These are phyloP conservation scores for Gaultheria prostrata DNA, from an alignment of 148 eudicot genomes.

Conservation along the genomic window DNA sequence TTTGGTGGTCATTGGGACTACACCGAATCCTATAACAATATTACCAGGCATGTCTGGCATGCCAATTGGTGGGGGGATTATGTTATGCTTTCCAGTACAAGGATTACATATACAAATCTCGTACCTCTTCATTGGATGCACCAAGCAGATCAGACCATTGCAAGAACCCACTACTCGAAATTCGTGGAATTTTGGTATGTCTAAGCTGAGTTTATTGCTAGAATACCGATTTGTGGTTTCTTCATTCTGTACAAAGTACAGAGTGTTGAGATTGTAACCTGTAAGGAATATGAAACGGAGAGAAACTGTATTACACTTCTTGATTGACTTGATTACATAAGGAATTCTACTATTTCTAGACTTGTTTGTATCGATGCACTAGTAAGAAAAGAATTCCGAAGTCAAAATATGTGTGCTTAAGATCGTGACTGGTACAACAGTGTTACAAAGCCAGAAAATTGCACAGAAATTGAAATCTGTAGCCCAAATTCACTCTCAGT, in stretches of 20 bases:
- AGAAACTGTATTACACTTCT: not conserved
- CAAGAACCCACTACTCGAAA: constrained; percentile 1
- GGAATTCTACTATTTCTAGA: not conserved
- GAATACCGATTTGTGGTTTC: not conserved
- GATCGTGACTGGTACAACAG: too few species aligned
- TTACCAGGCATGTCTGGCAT: not conserved
- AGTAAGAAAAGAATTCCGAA: not conserved
- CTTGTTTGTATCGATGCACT: not conserved
- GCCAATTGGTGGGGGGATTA: not conserved
- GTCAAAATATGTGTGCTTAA: not conserved
- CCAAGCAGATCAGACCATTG: constrained; percentile 2
- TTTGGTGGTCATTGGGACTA: not conserved
- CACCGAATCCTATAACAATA: not conserved
- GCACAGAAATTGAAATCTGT: too few species aligned
- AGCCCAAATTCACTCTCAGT: too few species aligned
- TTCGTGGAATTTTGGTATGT: not conserved
- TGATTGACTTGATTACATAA: not conserved
- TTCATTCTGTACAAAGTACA: not conserved
- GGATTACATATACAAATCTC: not conserved
- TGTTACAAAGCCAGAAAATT: too few species aligned
- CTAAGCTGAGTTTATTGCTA: not conserved
- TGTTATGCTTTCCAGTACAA: not conserved
- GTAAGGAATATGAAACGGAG: not conserved
- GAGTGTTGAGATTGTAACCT: not conserved
- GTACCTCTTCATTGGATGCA: not conserved